Evolutionary conservation across 495 filamentous ascomycete species (phyloP).

Genomic region (Cercophora newfieldiana): DNA sequence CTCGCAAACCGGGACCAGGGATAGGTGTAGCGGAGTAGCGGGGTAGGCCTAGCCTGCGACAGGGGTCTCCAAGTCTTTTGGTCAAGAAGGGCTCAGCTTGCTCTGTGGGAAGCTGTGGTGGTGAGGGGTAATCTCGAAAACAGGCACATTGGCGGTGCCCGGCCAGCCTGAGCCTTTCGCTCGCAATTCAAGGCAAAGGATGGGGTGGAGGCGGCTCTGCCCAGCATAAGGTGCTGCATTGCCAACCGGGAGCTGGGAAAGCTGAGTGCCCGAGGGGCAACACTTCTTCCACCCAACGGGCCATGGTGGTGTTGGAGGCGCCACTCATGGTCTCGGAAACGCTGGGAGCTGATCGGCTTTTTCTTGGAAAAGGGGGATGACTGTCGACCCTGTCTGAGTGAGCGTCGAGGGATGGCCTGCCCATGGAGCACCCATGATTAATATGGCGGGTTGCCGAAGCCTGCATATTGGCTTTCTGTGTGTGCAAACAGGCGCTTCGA

Average conservation of each 20-base stretch:
- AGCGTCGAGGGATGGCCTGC: background rate
- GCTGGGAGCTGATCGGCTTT: background rate
- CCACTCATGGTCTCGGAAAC: background rate
- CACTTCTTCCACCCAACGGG: background rate
- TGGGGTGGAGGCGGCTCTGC: background rate
- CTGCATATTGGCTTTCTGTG: constrained; percentile 8
- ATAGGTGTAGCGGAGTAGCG: constrained; percentile 18
- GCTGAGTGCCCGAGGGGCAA: background rate
- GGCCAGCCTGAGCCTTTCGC: background rate
- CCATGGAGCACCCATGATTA: background rate
- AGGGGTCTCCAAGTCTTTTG: constrained; percentile 1
- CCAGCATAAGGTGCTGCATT: background rate
- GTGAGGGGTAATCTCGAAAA: constrained; percentile 8
- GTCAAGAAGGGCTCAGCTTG: background rate
- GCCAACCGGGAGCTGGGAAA: background rate
- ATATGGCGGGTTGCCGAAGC: constrained; percentile 10
- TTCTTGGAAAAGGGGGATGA: background rate
- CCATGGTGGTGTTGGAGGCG: background rate
- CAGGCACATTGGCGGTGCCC: background rate
- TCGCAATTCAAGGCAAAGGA: background rate
- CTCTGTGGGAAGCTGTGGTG: background rate
- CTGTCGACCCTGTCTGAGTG: background rate
- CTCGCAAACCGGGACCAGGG: constrained; percentile 11
- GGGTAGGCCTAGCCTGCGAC: constrained; percentile 16
- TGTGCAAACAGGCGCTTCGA: constrained; percentile 5